These are phyloP conservation scores for Neonectria sp. DNA, from an alignment of 2,329 filamentous ascomycete species.

Conservation along the genomic window DNA sequence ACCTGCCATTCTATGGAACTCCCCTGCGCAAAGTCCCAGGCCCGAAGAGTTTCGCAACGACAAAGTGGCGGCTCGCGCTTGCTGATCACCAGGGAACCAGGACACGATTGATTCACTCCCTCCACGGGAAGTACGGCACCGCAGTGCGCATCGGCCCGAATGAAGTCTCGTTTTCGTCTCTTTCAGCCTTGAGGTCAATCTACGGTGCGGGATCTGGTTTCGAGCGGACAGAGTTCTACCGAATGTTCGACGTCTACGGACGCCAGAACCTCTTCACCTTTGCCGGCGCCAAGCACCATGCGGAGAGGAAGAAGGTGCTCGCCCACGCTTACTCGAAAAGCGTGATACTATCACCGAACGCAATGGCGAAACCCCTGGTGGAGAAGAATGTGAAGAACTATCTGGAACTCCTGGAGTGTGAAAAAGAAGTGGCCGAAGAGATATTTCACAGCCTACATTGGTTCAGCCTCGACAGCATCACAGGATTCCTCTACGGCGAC, in stretches of 20 bases:
- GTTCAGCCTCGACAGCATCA: conserved; percentile 68
- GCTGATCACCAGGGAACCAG: conserved; percentile 61
- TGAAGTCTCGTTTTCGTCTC: conserved; percentile 59
- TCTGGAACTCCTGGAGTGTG: conserved; percentile 56
- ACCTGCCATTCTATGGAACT: conserved; percentile 37
- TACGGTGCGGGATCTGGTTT: conserved; percentile 69
- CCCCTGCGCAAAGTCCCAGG: conserved; percentile 52
- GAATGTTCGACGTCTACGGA: conserved; percentile 70
- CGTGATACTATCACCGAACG: conserved; percentile 49
- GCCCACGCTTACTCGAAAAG: conserved; percentile 69
- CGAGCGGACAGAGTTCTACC: conserved; percentile 66
- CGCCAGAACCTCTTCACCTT: conserved; percentile 69
- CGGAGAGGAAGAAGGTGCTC: conserved; percentile 66
- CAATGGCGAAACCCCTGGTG: conserved; percentile 28
- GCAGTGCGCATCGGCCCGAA: conserved; percentile 64
- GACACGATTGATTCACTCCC: conserved; percentile 56
- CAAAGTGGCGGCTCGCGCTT: conserved; percentile 61
- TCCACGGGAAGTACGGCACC: conserved; percentile 63
- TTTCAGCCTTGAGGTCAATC: conserved; percentile 65
- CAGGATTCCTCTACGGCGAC: conserved; percentile 65
- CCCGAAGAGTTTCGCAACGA: conserved; percentile 57
- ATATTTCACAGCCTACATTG: conserved; percentile 67
- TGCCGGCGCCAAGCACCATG: conserved; percentile 58
- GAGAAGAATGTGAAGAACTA: conserved; percentile 51
- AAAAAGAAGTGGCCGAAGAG: conserved; percentile 55